Conservation (phyloP, 2,329 filamentous ascomycete species). For the Alternaria metachromatica region DNA sequence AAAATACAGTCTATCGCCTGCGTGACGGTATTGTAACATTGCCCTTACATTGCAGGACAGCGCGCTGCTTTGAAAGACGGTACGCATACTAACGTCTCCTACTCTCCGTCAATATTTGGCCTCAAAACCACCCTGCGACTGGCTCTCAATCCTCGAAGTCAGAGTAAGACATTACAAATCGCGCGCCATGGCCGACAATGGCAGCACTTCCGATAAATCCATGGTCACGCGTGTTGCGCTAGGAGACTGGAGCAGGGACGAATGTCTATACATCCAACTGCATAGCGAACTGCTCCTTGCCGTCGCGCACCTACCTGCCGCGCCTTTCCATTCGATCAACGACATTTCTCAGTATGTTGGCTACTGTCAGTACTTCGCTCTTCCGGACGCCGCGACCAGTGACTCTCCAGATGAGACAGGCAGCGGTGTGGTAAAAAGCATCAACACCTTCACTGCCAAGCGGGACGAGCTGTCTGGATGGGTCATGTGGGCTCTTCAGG, state of each 20-base stretch:
- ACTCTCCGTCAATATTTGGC: neutral
- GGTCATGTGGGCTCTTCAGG: neutral
- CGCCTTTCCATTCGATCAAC: neutral
- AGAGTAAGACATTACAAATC: neutral
- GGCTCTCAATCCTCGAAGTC: neutral
- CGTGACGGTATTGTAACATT: too few species aligned
- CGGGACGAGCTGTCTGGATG: neutral
- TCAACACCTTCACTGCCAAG: neutral
- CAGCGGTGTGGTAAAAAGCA: neutral
- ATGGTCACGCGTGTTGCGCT: neutral
- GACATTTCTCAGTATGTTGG: neutral
- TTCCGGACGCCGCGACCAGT: neutral
- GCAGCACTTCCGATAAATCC: too few species aligned
- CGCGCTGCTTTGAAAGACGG: too few species aligned
- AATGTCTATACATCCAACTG: neutral
- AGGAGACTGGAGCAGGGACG: neutral
- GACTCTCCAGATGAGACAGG: neutral
- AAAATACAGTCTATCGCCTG: neutral
- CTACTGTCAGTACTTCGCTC: neutral
- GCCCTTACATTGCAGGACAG: neutral
- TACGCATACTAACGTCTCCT: neutral
- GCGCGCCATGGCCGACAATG: neutral
- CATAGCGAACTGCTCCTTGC: neutral
- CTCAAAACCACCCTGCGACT: neutral
- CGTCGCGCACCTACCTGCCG: neutral